phyloP scores from a whole-genome alignment of 805 yeast genomes.

The Candida mattraensis region DNA sequence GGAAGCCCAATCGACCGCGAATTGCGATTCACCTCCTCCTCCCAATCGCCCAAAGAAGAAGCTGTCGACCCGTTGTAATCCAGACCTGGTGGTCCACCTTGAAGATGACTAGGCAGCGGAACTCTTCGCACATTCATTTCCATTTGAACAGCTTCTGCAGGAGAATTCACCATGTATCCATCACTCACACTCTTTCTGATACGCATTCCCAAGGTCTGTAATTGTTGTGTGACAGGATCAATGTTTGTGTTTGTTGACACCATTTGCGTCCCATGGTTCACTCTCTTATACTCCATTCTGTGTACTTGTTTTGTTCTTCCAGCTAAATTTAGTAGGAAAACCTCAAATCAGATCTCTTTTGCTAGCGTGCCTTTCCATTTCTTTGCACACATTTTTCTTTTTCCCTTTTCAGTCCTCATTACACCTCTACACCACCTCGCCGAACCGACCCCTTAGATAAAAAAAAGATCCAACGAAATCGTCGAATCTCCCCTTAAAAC shows the following conservation, averaged over 20 bases:
- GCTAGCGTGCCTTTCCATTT: no score
- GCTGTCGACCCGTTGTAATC: slow-evolving; percentile 45
- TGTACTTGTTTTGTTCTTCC: no score
- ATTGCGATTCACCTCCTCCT: slow-evolving; percentile 26
- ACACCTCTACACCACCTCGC: slow-evolving; percentile 1
- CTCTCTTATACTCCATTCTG: slow-evolving; percentile 12
- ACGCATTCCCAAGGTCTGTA: slow-evolving; percentile 67
- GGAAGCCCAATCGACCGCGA: slow-evolving; percentile 2
- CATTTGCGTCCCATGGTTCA: slow-evolving; percentile 1
- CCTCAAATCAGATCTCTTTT: no score
- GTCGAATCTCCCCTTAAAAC: not conserved
- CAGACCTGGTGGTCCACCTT: slow-evolving; percentile 44
- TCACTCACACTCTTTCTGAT: slow-evolving; percentile 65
- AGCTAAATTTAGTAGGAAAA: no score
- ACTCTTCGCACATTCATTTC: slow-evolving; percentile 29
- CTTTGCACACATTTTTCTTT: no score
- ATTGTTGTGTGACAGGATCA: slow-evolving; percentile 33
- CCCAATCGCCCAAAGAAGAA: slow-evolving; percentile 46
- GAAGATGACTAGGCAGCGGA: slow-evolving; percentile 40
- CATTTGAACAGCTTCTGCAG: not conserved
- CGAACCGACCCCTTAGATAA: slow-evolving; percentile 2
- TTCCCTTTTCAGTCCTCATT: no score
- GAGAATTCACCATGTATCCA: slow-evolving; percentile 42
- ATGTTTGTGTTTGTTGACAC: no score
- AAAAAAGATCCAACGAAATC: not conserved